phyloP scores from a whole-genome alignment of 192 early-diverging fungal species.

The Entomortierella parvispora region DNA sequence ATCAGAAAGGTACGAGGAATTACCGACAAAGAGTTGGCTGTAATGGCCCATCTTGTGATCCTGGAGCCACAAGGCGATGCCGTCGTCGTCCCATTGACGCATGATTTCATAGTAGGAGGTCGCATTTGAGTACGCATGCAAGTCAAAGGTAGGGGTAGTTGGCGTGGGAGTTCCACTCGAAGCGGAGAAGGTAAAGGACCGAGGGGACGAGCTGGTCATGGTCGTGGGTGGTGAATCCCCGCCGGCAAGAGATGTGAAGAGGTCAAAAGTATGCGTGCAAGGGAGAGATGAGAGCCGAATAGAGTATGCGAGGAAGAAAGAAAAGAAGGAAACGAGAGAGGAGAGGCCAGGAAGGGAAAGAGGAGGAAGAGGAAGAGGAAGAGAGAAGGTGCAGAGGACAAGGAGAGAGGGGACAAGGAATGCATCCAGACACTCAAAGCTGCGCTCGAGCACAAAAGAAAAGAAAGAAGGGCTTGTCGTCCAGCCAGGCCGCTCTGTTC shows the following conservation, averaged over 20 bases:
- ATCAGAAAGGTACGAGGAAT: not conserved
- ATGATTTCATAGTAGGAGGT: conserved; percentile 40
- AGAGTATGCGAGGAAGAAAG: not conserved
- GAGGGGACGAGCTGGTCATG: conserved; percentile 47
- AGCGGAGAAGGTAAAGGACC: conserved; percentile 52
- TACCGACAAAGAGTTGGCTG: conserved; percentile 43
- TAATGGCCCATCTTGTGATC: conserved; percentile 50
- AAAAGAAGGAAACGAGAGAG: not conserved
- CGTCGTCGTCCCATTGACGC: conserved; percentile 48
- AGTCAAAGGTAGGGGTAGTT: conserved; percentile 45
- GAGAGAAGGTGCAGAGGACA: not conserved
- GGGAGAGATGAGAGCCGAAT: not conserved
- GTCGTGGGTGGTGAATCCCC: not conserved
- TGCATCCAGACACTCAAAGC: no score
- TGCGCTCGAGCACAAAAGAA: no score
- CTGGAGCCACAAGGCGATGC: conserved; percentile 34
- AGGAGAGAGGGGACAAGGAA: not conserved
- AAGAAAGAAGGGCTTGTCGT: no score
- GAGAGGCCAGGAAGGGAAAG: not conserved
- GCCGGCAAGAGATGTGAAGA: not conserved
- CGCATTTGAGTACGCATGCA: conserved; percentile 38
- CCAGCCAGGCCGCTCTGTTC: no score
- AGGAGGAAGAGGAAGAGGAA: not conserved
- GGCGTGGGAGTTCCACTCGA: conserved; percentile 53
- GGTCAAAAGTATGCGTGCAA: not conserved